Evolutionary conservation across 148 eudicot species (phyloP).

Genomic region (Rhododendron vialii): DNA sequence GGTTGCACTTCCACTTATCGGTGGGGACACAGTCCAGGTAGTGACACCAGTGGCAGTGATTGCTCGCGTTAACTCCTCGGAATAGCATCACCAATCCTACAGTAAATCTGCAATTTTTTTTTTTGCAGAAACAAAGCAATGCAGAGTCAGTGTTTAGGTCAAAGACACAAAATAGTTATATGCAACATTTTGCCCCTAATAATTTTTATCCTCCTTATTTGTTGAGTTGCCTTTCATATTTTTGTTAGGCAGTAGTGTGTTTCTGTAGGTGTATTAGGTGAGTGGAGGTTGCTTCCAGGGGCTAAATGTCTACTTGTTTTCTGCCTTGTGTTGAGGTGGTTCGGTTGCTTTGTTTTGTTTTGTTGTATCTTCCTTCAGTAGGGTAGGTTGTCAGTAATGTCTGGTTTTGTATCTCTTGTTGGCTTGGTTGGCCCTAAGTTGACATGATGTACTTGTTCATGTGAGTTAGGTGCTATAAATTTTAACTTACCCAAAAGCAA

Average conservation of each 20-base stretch:
- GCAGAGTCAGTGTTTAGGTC: background rate
- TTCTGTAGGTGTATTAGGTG: too few species aligned
- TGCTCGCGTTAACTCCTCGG: slow-evolving; percentile 33
- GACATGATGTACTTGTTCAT: too few species aligned
- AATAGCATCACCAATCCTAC: slow-evolving; percentile 68
- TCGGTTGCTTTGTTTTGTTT: background rate
- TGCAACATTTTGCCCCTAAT: background rate
- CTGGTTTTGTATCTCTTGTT: too few species aligned
- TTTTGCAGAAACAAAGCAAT: background rate
- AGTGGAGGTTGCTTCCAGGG: background rate
- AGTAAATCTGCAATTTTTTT: slow-evolving; percentile 33
- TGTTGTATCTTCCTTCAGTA: background rate
- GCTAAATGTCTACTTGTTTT: background rate
- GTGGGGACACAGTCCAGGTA: slow-evolving; percentile 54
- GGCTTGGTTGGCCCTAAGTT: too few species aligned
- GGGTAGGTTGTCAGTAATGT: background rate
- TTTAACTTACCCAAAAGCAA: background rate
- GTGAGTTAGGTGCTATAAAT: too few species aligned
- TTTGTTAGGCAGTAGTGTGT: too few species aligned
- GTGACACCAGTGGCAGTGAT: slow-evolving; percentile 56
- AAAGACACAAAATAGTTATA: background rate
- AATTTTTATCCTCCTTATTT: too few species aligned
- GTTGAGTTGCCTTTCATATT: background rate
- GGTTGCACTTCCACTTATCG: slow-evolving; percentile 46
- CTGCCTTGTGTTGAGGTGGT: background rate